Evolutionary conservation across 768 basidiomycete genomes (phyloP).

Genomic region (Collybiopsis confluens): DNA sequence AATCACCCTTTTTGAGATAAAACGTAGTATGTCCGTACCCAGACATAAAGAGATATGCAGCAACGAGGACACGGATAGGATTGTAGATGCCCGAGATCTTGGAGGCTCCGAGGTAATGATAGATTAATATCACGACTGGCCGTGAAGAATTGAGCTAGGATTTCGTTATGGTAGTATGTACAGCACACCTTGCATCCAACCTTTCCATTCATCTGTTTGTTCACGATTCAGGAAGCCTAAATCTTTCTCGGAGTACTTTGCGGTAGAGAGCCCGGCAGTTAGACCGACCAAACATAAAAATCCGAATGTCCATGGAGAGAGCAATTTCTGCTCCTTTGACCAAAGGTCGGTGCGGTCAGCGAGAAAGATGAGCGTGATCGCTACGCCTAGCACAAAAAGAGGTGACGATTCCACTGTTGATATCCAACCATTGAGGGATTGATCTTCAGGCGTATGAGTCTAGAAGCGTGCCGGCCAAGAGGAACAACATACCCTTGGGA

Average conservation of each 20-base stretch:
- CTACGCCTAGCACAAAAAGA: constrained; percentile 58
- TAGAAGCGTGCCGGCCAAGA: background rate
- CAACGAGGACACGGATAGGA: constrained; percentile 82
- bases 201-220: constrained; percentile 97
- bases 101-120: constrained; percentile 89
- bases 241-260: constrained; percentile 75
- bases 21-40: constrained; percentile 89
- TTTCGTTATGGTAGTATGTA: background rate
- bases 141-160: constrained; percentile 8
- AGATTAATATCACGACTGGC: constrained; percentile 83
- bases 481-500: background rate
- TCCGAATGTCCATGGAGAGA: constrained; percentile 62
- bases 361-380: constrained; percentile 64
- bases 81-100: constrained; percentile 93
- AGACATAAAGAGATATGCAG: constrained; percentile 89
- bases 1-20: constrained; percentile 88
- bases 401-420: constrained; percentile 34
- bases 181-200: constrained; percentile 91
- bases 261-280: constrained; percentile 54
- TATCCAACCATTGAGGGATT: background rate
- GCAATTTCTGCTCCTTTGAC: constrained; percentile 88
- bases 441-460: background rate
- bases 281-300: constrained; percentile 54
- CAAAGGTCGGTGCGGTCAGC: constrained; percentile 86
- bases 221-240: constrained; percentile 86